Evolutionary conservation across 1,284 basidiomycete genomes (phyloP).

Genomic region (Rhodotorula sp.): DNA sequence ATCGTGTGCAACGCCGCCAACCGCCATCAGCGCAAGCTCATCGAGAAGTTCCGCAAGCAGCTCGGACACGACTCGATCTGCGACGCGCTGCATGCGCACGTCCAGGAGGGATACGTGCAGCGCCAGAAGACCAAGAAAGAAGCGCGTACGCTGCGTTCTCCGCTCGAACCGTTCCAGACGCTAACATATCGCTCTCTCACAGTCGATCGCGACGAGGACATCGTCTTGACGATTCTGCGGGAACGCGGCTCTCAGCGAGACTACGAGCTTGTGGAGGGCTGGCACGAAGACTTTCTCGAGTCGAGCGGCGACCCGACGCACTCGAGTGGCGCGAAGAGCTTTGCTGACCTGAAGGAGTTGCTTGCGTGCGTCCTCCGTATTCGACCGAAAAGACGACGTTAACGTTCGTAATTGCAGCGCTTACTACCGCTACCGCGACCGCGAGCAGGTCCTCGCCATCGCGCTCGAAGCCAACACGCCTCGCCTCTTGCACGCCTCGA

Average conservation of each 20-base stretch:
- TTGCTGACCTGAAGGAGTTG: conserved; percentile 32
- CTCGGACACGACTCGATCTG: conserved; percentile 12
- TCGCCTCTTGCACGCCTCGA: conserved; percentile 19
- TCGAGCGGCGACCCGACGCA: neutral
- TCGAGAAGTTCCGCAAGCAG: conserved; percentile 27
- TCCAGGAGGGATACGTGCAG: conserved; percentile 24
- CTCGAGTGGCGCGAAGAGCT: neutral
- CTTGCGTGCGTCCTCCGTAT: conserved; percentile 18
- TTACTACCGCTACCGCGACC: conserved; percentile 34
- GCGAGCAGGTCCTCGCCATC: conserved; percentile 35
- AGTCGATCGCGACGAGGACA: conserved; percentile 30
- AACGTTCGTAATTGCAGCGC: conserved; percentile 12
- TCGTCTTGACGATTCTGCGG: conserved; percentile 34
- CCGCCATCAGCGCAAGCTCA: conserved; percentile 30
- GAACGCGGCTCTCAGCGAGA: conserved; percentile 16
- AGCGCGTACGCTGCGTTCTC: conserved; percentile 14
- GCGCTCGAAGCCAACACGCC: conserved; percentile 36
- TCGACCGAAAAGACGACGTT: neutral
- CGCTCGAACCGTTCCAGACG: neutral
- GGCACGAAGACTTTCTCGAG: conserved; percentile 21
- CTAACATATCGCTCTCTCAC: neutral
- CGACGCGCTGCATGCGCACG: conserved; percentile 27
- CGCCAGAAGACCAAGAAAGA: conserved; percentile 22
- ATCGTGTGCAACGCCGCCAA: conserved; percentile 29
- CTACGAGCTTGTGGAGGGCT: conserved; percentile 16